A percentile compares a stretch with the other conserved stretches of the same genome.
Evolutionary conservation across 129 eudicot species (phyloP).

Genomic region (Logfia minima): DNA sequence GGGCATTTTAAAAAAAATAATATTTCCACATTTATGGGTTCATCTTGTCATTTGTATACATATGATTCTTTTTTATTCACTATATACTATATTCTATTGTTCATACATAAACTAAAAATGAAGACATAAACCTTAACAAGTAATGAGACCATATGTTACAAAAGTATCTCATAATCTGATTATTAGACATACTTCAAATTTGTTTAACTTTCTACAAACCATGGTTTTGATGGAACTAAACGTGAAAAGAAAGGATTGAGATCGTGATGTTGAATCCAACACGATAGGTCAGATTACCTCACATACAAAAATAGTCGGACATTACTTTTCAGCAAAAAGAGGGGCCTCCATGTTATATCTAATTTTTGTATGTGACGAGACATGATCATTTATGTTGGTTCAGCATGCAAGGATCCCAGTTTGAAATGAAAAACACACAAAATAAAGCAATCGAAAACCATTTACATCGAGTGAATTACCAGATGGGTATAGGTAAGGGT

Average conservation of each 20-base stretch:
- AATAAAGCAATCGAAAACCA: not conserved
- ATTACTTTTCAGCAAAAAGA: not conserved
- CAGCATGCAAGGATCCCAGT: not conserved
- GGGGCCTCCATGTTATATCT: not conserved
- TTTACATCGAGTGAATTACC: slow-evolving; percentile 27
- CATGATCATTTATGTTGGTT: not conserved
- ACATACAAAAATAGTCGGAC: too few relatives aligned
- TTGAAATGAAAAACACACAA: not conserved
- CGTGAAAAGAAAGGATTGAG: not conserved
- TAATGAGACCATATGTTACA: not conserved
- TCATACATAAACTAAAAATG: not conserved
- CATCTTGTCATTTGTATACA: too few relatives aligned
- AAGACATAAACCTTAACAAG: not conserved
- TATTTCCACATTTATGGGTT: too few relatives aligned
- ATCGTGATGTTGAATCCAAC: too few relatives aligned
- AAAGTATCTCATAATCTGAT: not conserved
- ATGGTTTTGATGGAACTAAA: slow-evolving; percentile 1
- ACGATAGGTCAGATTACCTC: too few relatives aligned
- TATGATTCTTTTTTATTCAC: too few relatives aligned
- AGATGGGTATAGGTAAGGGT: slow-evolving; percentile 40
- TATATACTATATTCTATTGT: too few relatives aligned
- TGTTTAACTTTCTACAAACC: not conserved
- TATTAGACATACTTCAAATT: not conserved
- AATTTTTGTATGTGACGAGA: not conserved
- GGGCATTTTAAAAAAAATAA: too few relatives aligned